These are phyloP conservation scores for Penicillium turbatum DNA, from an alignment of 495 filamentous ascomycete species.

Conservation along the genomic window DNA sequence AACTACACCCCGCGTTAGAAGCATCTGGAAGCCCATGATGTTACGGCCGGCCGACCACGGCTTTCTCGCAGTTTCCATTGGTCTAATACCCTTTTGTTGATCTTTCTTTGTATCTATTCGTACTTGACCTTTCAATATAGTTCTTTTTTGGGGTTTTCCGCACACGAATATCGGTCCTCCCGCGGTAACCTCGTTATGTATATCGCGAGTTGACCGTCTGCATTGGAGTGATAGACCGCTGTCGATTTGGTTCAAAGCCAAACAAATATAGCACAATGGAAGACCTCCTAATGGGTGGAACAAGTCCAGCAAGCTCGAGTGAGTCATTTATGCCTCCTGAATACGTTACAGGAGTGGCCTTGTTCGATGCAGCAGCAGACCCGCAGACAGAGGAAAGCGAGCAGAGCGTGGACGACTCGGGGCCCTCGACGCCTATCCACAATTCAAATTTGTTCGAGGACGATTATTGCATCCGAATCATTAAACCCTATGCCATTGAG, in stretches of 20 bases:
- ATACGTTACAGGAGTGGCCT: background rate
- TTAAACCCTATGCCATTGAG: slow-evolving; percentile 43
- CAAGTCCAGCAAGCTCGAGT: background rate
- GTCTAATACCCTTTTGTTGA: background rate
- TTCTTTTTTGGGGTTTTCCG: background rate
- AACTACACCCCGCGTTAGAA: slow-evolving; percentile 20
- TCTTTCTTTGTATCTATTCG: background rate
- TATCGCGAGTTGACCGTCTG: background rate
- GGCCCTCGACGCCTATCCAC: slow-evolving; percentile 13
- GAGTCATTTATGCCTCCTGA: background rate
- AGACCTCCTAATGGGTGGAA: slow-evolving; percentile 2
- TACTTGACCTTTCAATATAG: background rate
- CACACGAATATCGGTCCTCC: background rate
- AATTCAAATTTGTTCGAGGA: slow-evolving; percentile 1
- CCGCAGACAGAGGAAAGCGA: slow-evolving; percentile 10
- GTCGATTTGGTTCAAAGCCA: background rate
- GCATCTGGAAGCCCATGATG: slow-evolving; percentile 23
- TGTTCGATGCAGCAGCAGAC: background rate
- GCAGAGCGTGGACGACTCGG: slow-evolving; percentile 15
- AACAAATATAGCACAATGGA: background rate
- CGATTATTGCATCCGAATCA: slow-evolving; percentile 14
- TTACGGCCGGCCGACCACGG: slow-evolving; percentile 1
- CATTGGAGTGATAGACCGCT: background rate
- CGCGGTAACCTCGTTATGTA: background rate
- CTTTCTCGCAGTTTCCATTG: background rate